These are phyloP conservation scores for Pythium volutum DNA, from an alignment of 352 stramenopile genomes.

Conservation along the genomic window DNA sequence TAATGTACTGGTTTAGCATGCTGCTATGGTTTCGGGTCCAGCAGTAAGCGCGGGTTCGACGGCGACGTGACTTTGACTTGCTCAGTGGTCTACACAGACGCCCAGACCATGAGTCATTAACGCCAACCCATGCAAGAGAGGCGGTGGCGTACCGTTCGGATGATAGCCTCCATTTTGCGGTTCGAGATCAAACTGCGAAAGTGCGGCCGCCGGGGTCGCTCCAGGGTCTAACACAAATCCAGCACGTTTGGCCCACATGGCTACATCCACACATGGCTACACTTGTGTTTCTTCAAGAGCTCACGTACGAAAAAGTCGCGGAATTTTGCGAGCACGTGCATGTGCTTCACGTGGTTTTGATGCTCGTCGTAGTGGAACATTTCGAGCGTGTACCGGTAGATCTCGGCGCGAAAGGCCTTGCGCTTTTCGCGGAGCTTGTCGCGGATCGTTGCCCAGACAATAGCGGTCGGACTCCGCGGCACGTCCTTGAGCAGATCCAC, in stretches of 20 bases:
- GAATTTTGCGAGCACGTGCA: conserved; percentile 65
- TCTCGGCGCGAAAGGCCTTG: conserved; percentile 55
- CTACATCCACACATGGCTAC: not conserved
- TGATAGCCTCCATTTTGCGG: conserved; percentile 56
- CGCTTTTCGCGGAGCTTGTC: conserved; percentile 57
- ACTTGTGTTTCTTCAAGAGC: not conserved
- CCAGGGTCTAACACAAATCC: conserved; percentile 30
- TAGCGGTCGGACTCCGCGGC: conserved; percentile 35
- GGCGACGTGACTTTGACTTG: conserved; percentile 43
- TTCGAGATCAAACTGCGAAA: conserved; percentile 64
- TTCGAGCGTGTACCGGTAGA: conserved; percentile 63
- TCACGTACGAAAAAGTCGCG: conserved; percentile 64
- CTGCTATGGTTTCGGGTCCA: conserved; percentile 22
- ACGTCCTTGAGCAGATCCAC: conserved; percentile 64
- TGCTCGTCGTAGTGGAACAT: conserved; percentile 52
- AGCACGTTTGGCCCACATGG: not conserved
- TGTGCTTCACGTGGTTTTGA: conserved; percentile 41
- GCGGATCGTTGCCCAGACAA: conserved; percentile 47
- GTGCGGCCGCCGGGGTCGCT: conserved; percentile 41
- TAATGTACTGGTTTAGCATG: not conserved
- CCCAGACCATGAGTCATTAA: not conserved
- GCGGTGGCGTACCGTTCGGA: conserved; percentile 34
- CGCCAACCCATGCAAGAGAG: not conserved
- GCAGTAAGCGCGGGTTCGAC: conserved; percentile 38
- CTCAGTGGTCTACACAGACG: conserved; percentile 39